These are phyloP conservation scores for Dacryopinax primogenitus DNA, from an alignment of 768 basidiomycete genomes.

Conservation along the genomic window DNA sequence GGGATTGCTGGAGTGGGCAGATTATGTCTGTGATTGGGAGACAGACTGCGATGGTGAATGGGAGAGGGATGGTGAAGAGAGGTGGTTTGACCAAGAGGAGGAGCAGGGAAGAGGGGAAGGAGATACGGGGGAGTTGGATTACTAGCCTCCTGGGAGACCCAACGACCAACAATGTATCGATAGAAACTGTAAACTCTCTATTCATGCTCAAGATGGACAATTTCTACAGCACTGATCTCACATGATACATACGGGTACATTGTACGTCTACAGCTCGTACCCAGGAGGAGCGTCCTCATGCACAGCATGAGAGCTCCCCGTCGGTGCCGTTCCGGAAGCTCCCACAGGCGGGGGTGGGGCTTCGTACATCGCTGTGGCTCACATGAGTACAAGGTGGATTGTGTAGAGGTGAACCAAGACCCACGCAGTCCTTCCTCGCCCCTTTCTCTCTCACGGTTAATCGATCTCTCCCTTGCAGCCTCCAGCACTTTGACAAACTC, in stretches of 20 bases:
- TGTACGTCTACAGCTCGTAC: neutral
- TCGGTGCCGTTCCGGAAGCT: neutral
- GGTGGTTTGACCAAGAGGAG: neutral
- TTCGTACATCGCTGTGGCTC: neutral
- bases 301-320: neutral
- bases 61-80: slow-evolving; percentile 5
- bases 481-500: slow-evolving; percentile 59
- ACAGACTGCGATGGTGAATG: neutral
- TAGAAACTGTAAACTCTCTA: neutral
- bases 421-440: slow-evolving; percentile 49
- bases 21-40: neutral
- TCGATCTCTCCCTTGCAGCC: slow-evolving; percentile 61
- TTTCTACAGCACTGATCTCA: too few relatives aligned
- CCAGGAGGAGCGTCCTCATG: slow-evolving; percentile 2
- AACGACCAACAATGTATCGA: neutral
- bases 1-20: neutral
- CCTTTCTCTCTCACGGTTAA: slow-evolving; percentile 58
- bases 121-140: neutral
- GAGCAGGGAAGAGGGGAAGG: neutral
- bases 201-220: neutral
- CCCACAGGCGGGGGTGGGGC: neutral
- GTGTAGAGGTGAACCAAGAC: slow-evolving; percentile 26
- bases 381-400: neutral
- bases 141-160: neutral
- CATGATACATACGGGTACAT: neutral